Conservation (phyloP, 1,284 basidiomycete species). For the Fomitopsis palustris region DNA sequence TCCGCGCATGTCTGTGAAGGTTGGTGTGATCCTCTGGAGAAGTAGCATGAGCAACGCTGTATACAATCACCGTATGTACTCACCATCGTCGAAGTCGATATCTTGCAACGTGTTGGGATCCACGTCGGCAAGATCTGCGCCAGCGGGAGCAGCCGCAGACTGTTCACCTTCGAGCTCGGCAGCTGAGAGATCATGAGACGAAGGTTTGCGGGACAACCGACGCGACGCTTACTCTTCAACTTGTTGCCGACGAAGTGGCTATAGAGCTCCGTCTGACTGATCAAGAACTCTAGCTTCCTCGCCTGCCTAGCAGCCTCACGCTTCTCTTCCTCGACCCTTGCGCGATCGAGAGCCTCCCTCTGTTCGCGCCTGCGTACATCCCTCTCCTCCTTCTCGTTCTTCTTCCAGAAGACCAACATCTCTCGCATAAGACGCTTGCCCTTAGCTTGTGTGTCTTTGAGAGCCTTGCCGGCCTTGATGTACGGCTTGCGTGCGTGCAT, state of each 20-base stretch:
- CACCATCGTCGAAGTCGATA: conserved; percentile 94
- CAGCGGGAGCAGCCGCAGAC: conserved; percentile 47
- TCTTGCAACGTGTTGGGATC: conserved; percentile 61
- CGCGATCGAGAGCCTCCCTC: conserved; percentile 87
- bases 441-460: conserved; percentile 88
- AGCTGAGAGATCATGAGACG: conserved; percentile 41
- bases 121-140: conserved; percentile 54
- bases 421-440: conserved; percentile 88
- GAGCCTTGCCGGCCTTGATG: conserved; percentile 76
- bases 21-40: conserved; percentile 84
- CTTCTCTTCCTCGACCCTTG: conserved; percentile 94
- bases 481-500: conserved; percentile 81
- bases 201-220: not conserved
- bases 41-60: not conserved
- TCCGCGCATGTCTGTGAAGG: conserved; percentile 82
- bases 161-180: conserved; percentile 84
- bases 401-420: conserved; percentile 97
- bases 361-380: conserved; percentile 93
- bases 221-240: conserved; percentile 76
- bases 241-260: conserved; percentile 99
- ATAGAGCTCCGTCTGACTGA: conserved; percentile 98
- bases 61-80: conserved; percentile 19
- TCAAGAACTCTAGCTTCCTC: conserved; percentile 97
- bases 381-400: conserved; percentile 95
- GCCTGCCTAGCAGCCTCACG: conserved; percentile 94